Evolutionary conservation across 2,329 filamentous ascomycete species (phyloP).

Genomic region (Taxawa tesnikishii): DNA sequence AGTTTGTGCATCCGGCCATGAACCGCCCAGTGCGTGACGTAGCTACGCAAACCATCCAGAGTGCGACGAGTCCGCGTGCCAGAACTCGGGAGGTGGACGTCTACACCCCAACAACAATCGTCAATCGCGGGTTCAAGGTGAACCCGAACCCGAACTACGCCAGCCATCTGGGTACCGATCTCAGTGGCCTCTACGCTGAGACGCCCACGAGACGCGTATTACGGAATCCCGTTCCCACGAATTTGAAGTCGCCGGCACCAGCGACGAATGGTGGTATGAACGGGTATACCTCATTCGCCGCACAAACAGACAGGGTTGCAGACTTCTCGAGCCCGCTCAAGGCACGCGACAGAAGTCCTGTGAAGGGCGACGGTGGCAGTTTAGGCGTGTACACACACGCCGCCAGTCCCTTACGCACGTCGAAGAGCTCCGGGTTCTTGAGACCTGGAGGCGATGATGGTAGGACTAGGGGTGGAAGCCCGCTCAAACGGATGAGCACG

Average conservation of each 20-base stretch:
- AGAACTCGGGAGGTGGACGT: slow-evolving; percentile 40
- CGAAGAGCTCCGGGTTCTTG: slow-evolving; percentile 46
- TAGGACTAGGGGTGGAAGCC: slow-evolving; percentile 23
- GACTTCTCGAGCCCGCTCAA: slow-evolving; percentile 1
- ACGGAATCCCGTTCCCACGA: slow-evolving; percentile 56
- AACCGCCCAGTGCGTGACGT: slow-evolving; percentile 69
- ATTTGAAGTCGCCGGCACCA: slow-evolving; percentile 17
- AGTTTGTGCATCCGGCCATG: slow-evolving; percentile 85
- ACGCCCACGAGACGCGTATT: slow-evolving; percentile 8
- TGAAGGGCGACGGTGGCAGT: slow-evolving; percentile 55
- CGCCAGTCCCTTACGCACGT: slow-evolving; percentile 73
- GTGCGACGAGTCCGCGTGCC: slow-evolving; percentile 18
- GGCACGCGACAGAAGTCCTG: background rate
- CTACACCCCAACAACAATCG: slow-evolving; percentile 48
- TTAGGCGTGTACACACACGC: slow-evolving; percentile 70
- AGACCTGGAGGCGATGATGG: slow-evolving; percentile 16
- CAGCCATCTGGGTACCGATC: slow-evolving; percentile 22
- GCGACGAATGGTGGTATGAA: slow-evolving; percentile 9
- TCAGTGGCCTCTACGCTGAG: slow-evolving; percentile 3
- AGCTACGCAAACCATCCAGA: slow-evolving; percentile 58
- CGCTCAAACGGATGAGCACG: slow-evolving; percentile 31
- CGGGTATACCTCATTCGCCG: slow-evolving; percentile 1
- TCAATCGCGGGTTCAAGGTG: slow-evolving; percentile 67
- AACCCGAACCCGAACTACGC: slow-evolving; percentile 75
- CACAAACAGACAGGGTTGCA: slow-evolving; percentile 6